Evolutionary conservation across 257 asterid species (phyloP).

Genomic region (Rubia yunnanensis): DNA sequence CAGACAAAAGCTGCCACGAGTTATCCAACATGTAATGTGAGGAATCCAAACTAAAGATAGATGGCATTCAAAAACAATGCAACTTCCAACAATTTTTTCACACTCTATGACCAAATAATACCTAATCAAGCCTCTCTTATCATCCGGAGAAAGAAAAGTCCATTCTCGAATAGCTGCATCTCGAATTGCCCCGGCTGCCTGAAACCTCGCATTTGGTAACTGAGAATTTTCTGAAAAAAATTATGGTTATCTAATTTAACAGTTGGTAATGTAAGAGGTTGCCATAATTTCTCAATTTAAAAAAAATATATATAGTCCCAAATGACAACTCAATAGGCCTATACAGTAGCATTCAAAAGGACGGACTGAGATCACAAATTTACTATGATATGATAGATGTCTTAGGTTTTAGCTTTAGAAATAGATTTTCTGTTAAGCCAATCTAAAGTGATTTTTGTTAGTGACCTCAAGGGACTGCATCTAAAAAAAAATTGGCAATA

Average conservation of each 20-base stretch:
- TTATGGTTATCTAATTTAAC: constrained; percentile 6
- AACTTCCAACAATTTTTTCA: background rate
- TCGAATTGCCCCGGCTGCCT: constrained; percentile 93
- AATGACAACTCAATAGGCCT: background rate
- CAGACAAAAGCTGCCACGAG: constrained; percentile 74
- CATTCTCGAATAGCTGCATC: constrained; percentile 95
- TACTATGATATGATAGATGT: background rate
- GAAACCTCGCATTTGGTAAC: constrained; percentile 81
- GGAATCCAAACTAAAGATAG: constrained; percentile 4
- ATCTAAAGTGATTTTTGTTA: background rate
- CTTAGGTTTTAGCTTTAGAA: too few relatives aligned
- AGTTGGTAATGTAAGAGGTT: background rate
- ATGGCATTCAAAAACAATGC: background rate
- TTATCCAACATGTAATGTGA: constrained; percentile 7
- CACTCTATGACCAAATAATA: constrained; percentile 16
- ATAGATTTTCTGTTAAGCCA: background rate
- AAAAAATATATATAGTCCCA: too few relatives aligned
- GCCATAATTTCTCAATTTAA: background rate
- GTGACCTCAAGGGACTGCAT: too few relatives aligned
- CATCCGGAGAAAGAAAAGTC: constrained; percentile 60
- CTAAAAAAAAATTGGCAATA: too few relatives aligned
- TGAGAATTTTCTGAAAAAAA: constrained; percentile 76
- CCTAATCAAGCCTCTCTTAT: constrained; percentile 72
- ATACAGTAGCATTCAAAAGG: background rate
- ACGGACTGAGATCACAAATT: background rate